Conservation (phyloP, 768 basidiomycete genomes). For the Cyathus striatus region DNA sequence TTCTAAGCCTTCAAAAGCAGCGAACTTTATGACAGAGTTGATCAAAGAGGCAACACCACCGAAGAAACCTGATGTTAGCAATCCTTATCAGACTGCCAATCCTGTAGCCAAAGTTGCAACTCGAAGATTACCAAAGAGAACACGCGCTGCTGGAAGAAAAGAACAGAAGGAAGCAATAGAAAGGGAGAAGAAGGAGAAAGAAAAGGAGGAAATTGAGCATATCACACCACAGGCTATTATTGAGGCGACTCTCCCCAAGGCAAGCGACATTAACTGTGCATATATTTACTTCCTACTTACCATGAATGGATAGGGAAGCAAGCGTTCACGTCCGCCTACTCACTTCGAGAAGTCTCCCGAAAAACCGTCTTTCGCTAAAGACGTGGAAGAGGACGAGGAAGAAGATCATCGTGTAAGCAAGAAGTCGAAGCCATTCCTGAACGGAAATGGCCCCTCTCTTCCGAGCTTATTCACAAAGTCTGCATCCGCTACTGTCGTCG, state of each 20-base stretch:
- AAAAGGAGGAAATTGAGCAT: slow-evolving; percentile 22
- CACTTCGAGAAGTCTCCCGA: slow-evolving; percentile 35
- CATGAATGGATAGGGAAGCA: slow-evolving; percentile 74
- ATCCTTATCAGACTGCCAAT: slow-evolving; percentile 74
- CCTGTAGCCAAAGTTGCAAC: slow-evolving; percentile 49
- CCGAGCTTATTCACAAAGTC: slow-evolving; percentile 5
- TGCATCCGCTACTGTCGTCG: slow-evolving; percentile 1
- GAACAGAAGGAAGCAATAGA: slow-evolving; percentile 21
- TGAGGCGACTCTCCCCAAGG: slow-evolving; percentile 75
- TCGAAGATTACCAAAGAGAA: slow-evolving; percentile 36
- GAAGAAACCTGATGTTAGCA: slow-evolving; percentile 62
- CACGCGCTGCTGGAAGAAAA: slow-evolving; percentile 34
- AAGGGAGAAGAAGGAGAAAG: slow-evolving; percentile 17
- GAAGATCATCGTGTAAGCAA: slow-evolving; percentile 31
- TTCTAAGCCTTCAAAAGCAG: slow-evolving; percentile 57
- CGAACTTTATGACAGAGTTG: slow-evolving; percentile 62
- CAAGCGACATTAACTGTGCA: slow-evolving; percentile 24
- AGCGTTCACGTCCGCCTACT: slow-evolving; percentile 69
- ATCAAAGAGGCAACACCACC: slow-evolving; percentile 68
- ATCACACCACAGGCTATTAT: slow-evolving; percentile 64
- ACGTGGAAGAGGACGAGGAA: slow-evolving; percentile 29
- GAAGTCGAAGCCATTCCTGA: slow-evolving; percentile 26
- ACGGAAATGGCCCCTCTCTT: slow-evolving; percentile 12
- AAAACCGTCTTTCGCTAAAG: background rate
- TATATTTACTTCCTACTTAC: no score